These are phyloP conservation scores for Aspergillus oerlinghausenensis DNA, from an alignment of 2,329 filamentous ascomycete species.

Conservation along the genomic window DNA sequence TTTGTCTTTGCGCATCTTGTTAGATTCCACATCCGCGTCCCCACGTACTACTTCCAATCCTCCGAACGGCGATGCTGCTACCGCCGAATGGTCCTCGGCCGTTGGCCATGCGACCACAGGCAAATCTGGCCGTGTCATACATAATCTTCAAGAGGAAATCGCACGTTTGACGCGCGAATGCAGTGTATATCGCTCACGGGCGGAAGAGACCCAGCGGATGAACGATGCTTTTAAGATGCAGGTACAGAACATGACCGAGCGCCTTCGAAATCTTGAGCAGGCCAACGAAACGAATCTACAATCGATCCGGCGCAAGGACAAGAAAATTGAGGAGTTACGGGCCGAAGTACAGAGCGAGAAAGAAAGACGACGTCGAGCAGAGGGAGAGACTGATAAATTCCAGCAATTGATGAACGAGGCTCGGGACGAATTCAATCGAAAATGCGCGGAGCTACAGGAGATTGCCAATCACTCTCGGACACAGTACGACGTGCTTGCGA, in stretches of 20 bases:
- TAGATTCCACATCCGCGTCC: slow-evolving; percentile 11
- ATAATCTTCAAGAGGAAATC: slow-evolving; percentile 48
- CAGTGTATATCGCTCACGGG: slow-evolving; percentile 40
- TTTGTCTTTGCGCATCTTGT: neutral
- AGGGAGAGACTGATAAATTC: slow-evolving; percentile 34
- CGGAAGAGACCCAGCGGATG: slow-evolving; percentile 44
- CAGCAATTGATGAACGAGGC: slow-evolving; percentile 37
- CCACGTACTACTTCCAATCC: slow-evolving; percentile 21
- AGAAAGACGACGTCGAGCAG: slow-evolving; percentile 36
- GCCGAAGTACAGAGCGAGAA: slow-evolving; percentile 40
- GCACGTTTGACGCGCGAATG: slow-evolving; percentile 46
- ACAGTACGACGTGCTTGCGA: slow-evolving; percentile 43
- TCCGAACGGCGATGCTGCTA: slow-evolving; percentile 25
- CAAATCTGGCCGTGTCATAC: slow-evolving; percentile 49
- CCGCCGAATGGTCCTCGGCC: slow-evolving; percentile 46
- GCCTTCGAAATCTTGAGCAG: slow-evolving; percentile 43
- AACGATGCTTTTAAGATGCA: slow-evolving; percentile 45
- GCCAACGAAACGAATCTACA: slow-evolving; percentile 45
- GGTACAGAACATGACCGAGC: slow-evolving; percentile 42
- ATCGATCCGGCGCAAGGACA: slow-evolving; percentile 45
- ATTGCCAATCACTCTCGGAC: slow-evolving; percentile 34
- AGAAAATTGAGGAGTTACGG: slow-evolving; percentile 45
- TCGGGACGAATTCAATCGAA: slow-evolving; percentile 37
- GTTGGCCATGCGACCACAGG: slow-evolving; percentile 47
- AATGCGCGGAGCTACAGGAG: slow-evolving; percentile 36